phyloP scores from a whole-genome alignment of 2,329 filamentous ascomycete genomes.

The Mycogone perniciosa region DNA sequence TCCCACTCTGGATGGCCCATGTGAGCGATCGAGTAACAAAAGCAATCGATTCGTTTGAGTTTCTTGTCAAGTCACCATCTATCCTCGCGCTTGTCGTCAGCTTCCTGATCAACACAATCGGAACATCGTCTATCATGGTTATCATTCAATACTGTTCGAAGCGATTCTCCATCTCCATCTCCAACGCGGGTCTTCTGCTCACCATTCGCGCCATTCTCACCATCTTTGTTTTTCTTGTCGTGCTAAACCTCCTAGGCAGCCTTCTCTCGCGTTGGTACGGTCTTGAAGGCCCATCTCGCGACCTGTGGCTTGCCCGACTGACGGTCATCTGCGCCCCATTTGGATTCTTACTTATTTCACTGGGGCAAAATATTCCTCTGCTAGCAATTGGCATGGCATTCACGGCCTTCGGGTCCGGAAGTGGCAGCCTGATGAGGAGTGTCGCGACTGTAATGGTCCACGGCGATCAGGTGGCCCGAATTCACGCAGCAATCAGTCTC shows the following conservation, averaged over 20 bases:
- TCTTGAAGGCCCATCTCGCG: slow-evolving; percentile 1
- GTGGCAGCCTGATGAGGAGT: slow-evolving; percentile 1
- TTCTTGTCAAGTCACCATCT: neutral
- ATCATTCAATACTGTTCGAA: slow-evolving; percentile 3
- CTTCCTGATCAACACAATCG: neutral
- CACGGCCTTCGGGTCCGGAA: neutral
- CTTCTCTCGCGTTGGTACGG: neutral
- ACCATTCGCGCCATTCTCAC: slow-evolving; percentile 1
- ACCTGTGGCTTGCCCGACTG: slow-evolving; percentile 4
- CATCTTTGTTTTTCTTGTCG: neutral
- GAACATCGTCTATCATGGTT: neutral
- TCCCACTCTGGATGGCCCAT: neutral
- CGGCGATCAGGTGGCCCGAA: neutral
- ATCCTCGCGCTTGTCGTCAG: neutral
- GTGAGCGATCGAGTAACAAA: neutral
- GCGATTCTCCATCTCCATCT: neutral
- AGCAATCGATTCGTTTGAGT: neutral
- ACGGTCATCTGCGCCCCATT: neutral
- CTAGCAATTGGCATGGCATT: neutral
- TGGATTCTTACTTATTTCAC: neutral
- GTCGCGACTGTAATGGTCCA: neutral
- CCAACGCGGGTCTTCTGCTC: neutral
- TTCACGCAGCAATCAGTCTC: neutral
- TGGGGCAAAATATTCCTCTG: neutral
- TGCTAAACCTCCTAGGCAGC: neutral